phyloP scores from a whole-genome alignment of 805 yeast genomes.

The Ascoidea rubescens region DNA sequence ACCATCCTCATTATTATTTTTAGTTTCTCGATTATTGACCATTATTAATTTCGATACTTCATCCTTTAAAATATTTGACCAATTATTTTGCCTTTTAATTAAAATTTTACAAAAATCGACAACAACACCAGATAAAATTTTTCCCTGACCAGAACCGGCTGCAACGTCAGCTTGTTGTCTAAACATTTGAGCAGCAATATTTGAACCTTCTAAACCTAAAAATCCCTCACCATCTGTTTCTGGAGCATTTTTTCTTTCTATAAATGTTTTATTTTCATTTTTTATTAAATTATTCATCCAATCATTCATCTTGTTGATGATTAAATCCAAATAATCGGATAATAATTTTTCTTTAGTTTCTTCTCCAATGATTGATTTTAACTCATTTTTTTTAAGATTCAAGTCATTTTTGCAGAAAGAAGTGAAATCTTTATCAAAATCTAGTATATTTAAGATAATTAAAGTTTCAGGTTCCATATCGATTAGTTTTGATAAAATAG shows the following conservation, averaged over 20 bases:
- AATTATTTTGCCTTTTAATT: conserved; percentile 44
- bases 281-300: conserved; percentile 64
- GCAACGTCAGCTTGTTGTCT: conserved; percentile 87
- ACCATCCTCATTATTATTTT: conserved; percentile 17
- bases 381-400: conserved; percentile 28
- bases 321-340: conserved; percentile 64
- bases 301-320: conserved; percentile 62
- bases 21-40: conserved; percentile 17
- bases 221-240: conserved; percentile 52
- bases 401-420: conserved; percentile 36
- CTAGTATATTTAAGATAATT: conserved; percentile 56
- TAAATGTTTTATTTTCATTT: conserved; percentile 56
- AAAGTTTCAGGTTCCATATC: conserved; percentile 70
- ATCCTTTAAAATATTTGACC: conserved; percentile 39
- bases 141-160: conserved; percentile 70
- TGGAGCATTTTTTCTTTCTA: conserved; percentile 58
- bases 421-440: conserved; percentile 61
- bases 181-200: conserved; percentile 66
- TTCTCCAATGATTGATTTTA: conserved; percentile 50
- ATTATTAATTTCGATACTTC: conserved; percentile 30
- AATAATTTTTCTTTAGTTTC: conserved; percentile 59
- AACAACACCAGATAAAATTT: conserved; percentile 66
- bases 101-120: conserved; percentile 53
- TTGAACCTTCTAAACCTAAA: conserved; percentile 62
- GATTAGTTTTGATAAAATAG: conserved; percentile 48